A percentile compares a stretch with the other conserved stretches of the same genome.
phyloP scores from a whole-genome alignment of 192 early-diverging fungal genomes.

The Podila minutissima region DNA sequence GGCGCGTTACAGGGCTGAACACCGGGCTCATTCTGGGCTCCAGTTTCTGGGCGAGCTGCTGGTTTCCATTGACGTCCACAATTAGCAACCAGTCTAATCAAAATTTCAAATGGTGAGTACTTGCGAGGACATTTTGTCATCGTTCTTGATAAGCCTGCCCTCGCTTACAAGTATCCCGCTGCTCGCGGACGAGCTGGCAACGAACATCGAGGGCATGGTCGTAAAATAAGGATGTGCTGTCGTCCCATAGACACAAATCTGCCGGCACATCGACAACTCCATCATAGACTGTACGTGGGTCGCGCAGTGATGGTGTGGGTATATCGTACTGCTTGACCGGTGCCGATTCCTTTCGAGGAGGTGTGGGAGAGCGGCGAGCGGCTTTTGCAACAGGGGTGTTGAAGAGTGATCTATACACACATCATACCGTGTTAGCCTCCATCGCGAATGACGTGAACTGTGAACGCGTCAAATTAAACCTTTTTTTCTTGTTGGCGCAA shows the following conservation, averaged over 20 bases:
- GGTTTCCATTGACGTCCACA: slow-evolving; percentile 48
- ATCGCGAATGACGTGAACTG: no score
- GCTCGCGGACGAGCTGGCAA: slow-evolving; percentile 41
- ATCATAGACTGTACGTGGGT: slow-evolving; percentile 54
- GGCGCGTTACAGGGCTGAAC: slow-evolving; percentile 60
- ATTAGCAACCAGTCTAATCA: slow-evolving; percentile 65
- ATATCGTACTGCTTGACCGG: neutral
- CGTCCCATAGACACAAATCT: slow-evolving; percentile 76
- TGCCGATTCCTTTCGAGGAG: slow-evolving; percentile 12
- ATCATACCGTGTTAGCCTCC: no score
- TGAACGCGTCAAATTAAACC: no score
- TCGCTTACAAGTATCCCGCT: slow-evolving; percentile 18
- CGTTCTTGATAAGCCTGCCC: neutral
- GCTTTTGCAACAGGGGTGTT: no score
- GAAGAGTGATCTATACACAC: no score
- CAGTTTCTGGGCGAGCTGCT: slow-evolving; percentile 64
- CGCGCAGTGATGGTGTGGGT: slow-evolving; percentile 21
- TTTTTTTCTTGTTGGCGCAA: no score
- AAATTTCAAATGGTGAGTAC: slow-evolving; percentile 5
- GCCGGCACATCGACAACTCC: slow-evolving; percentile 57
- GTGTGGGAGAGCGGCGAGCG: no score
- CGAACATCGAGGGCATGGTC: slow-evolving; percentile 50
- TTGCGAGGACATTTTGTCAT: no score
- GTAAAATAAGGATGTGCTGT: slow-evolving; percentile 60
- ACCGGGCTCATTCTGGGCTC: slow-evolving; percentile 80